Base-by-base conservation (phyloP, 306 rosid species). In the Castanospermum australe region DNA sequence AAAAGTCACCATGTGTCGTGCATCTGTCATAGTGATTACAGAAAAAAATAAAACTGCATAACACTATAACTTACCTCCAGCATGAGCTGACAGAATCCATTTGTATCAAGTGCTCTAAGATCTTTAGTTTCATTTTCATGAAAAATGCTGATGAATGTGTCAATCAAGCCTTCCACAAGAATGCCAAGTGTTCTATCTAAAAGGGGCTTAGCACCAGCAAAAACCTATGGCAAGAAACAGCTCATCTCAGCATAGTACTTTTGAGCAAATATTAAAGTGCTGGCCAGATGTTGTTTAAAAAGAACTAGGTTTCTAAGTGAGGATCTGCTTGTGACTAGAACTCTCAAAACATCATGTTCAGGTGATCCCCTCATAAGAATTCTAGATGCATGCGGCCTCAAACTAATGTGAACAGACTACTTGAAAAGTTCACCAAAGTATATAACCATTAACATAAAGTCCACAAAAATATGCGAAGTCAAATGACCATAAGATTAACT, bases 81-180 rank as follows among this genome's bases (percentile, higher is more conserved):
- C 98, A 91, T 96, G 76, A 96, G 94, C 85, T 96, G 99, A 85
- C 98, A 91, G 82, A 96, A 96, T 67, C 98, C 98, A 85, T 91
- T 90, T 67, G 93, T 78, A 75, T 96, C 99, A 13, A 93, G 94
- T 38, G 82, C 86, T 82, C 89, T 86, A 28, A 96, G 92, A 81
- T 96, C 97, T 25, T 60, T 78, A 33, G 68, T 70, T 84, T 90
- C 89, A 79, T 90, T 88, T 85, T 96, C 99, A 59, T 91, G 89
- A 77, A 93, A 91, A 72, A 96, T 85, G 87, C 96, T 93, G 84
- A 96, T 93, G 55, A 96, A 90, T 5, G 98, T 96, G 82, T 96
- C 99, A 82, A 96, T 91, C 69, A 96, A 91, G 61, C 99, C 99
- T 89, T 96, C 99, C 70, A 93, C 95, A 52, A 93, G 99, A 85